Evolutionary conservation across 1,139 yeast genomes (phyloP), one percentile per base, ranked within the genome.

Genomic region (Yamadazyma sp.): DNA sequence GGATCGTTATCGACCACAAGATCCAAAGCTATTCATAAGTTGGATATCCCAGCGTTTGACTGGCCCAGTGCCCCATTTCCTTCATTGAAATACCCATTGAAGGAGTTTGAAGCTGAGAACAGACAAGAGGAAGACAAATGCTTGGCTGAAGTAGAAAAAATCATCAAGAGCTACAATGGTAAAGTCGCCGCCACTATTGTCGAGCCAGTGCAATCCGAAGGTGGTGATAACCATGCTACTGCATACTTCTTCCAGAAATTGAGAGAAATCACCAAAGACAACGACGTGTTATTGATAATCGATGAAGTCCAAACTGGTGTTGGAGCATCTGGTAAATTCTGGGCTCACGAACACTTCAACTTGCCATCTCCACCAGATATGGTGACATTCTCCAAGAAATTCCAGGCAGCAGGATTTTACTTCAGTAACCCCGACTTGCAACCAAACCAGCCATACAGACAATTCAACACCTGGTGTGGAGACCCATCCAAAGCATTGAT

Each of bases 391-490:
- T 83, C 91, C 50, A 85, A 85, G 74, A 85, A 85, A 70, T 83
- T 84, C 70, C 94, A 86, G 68, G 80, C 89, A 31, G 92, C 94
- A 30, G 95, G 95, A 40, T 86, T 81, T 76, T 85, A 75, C 73
- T 86, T 80, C 76, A 77, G 77, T 54, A 78, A 81, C 67, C 79
- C 83, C 30, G 83, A 79, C 49, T 64, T 86, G 48, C 73, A 83
- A 48, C 95, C 95, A 50, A 73, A 78, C 60, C 56, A 69, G 60
- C 79, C 94, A 34, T 85, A 82, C 74, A 81, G 94, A 62, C 92
- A 85, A 71, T 85, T 85, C 75, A 85, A 85, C 79, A 85, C 95
- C 45, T 85, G 95, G 95, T 83, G 91, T 64, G 95, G 95, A 53
- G 95, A 85, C 69, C 89, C 92, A 58, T 81, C 88, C 45, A 80